Base-by-base conservation (phyloP, 495 filamentous ascomycete genomes). In the Bathelium albidoporum region DNA sequence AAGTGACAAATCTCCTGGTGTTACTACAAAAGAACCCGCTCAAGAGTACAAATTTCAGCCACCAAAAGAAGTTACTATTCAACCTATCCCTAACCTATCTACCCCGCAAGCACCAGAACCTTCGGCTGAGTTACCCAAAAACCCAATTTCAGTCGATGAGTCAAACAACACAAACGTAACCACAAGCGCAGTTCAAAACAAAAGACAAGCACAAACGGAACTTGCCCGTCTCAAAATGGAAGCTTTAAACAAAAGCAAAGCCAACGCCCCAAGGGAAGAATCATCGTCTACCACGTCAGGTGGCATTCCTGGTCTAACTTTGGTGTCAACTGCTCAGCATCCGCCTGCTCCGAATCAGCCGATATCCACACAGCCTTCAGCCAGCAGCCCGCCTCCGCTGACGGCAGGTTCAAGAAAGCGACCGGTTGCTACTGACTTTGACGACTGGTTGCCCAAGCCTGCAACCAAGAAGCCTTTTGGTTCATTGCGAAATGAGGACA, bases 341-440 rank as follows among this genome's bases (percentile, higher is more conserved):
- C 2, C 74, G 24, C 66, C 71, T 5, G 72, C 69, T 26, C 36
- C 43, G 18, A 26, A 63, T 64, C 43, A 59, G 31, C 16, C 36
- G 2, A 39, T 20, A 11, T 14, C 28, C 4, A 52, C 4, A 11
- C 14, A 62, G 28, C 18, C 60, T 10, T 20, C 60, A 22, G n/a
- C 9, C 14, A 60, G 49, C 20, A 55, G 22, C 24, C 10, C 20
- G 10, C 22, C 49, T 10, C 49, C 49, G 26, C 16, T 49, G n/a
- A 20, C 24, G 20, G 24, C 12, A 11, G 29, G 22, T 12, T 2
- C 49, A n/a, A 60, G 69, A 14, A 96, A 96, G 73, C 86, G 92
- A 24, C 90, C 89, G n/a, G 87, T 89, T 49, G 91, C 91, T 39
- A 81, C 89, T 16, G 91, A 95, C 70, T 92, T 95, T 66, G 84